Evolutionary conservation across 1,139 yeast genomes (phyloP).

Genomic region (Kluyveromyces marxianus): DNA sequence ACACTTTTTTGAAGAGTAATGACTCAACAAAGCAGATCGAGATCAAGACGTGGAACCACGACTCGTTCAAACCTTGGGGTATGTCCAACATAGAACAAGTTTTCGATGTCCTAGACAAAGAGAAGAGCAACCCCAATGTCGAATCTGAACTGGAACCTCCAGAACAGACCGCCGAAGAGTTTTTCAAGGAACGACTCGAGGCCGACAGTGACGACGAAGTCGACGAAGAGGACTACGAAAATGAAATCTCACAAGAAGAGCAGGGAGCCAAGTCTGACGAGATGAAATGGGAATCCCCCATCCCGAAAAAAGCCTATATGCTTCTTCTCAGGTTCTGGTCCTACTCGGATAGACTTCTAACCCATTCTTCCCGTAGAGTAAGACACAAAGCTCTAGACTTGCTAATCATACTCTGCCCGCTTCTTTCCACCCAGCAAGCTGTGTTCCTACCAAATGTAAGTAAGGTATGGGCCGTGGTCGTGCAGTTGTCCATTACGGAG

Average conservation of each 20-base stretch:
- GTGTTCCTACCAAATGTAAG: constrained; percentile 63
- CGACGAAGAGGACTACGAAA: constrained; percentile 13
- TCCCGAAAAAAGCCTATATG: constrained; percentile 52
- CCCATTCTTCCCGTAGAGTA: constrained; percentile 57
- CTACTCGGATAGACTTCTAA: constrained; percentile 63
- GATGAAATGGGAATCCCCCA: constrained; percentile 52
- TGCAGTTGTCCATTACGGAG: constrained; percentile 33
- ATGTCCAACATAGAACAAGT: constrained; percentile 17
- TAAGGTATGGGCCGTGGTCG: constrained; percentile 57
- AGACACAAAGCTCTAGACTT: not conserved
- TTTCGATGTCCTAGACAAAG: constrained; percentile 16
- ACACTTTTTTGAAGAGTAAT: constrained; percentile 31
- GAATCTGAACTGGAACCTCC: constrained; percentile 9
- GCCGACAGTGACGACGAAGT: constrained; percentile 23
- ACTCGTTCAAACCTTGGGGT: constrained; percentile 21
- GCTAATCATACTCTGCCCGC: constrained; percentile 32
- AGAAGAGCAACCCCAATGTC: constrained; percentile 14
- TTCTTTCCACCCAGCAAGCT: constrained; percentile 54
- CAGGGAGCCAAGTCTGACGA: constrained; percentile 2
- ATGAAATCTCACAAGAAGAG: not conserved
- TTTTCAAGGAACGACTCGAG: constrained; percentile 21
- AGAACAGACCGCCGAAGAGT: constrained; percentile 23
- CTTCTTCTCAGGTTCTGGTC: constrained; percentile 54
- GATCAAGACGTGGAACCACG: not conserved
- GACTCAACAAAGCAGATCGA: constrained; percentile 13